phyloP scores from a whole-genome alignment of 2,329 filamentous ascomycete species.

The Botrytis fabae region DNA sequence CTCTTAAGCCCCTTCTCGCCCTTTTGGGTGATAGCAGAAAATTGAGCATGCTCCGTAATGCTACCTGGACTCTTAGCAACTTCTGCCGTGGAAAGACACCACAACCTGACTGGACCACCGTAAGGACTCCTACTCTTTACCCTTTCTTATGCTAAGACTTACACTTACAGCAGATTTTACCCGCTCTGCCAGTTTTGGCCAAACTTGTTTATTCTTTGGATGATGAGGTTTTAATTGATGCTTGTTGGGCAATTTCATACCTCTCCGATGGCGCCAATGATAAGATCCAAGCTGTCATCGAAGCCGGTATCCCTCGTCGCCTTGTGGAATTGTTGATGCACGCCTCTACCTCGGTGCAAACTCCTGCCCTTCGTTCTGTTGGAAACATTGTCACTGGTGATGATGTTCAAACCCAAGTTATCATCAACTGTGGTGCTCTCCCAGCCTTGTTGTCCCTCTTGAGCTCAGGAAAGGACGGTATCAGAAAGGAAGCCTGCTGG shows the following conservation, averaged over 20 bases:
- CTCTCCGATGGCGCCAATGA: slow-evolving; percentile 97
- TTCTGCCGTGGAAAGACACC: slow-evolving; percentile 99
- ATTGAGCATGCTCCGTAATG: slow-evolving; percentile 97
- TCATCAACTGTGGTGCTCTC: slow-evolving; percentile 96
- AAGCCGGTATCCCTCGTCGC: slow-evolving; percentile 93
- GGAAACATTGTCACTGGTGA: slow-evolving; percentile 99
- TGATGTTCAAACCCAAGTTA: slow-evolving; percentile 97
- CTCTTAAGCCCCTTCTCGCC: slow-evolving; percentile 83
- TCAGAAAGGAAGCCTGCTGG: slow-evolving; percentile 99
- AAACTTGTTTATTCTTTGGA: slow-evolving; percentile 99
- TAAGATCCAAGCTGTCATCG: slow-evolving; percentile 98
- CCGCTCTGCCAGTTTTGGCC: slow-evolving; percentile 88
- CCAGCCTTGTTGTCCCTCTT: slow-evolving; percentile 89
- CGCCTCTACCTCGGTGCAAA: slow-evolving; percentile 96
- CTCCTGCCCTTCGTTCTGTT: slow-evolving; percentile 91
- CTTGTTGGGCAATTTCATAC: slow-evolving; percentile 99
- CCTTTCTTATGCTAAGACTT: slow-evolving; percentile 33
- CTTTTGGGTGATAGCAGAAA: slow-evolving; percentile 97
- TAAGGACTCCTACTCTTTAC: slow-evolving; percentile 50
- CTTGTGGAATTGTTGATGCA: slow-evolving; percentile 98
- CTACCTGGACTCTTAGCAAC: slow-evolving; percentile 98
- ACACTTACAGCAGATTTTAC: slow-evolving; percentile 69
- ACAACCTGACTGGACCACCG: slow-evolving; percentile 95
- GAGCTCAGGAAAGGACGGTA: slow-evolving; percentile 97
- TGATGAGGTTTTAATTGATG: slow-evolving; percentile 97